A percentile compares a stretch with the other conserved stretches of the same genome.
These are phyloP conservation scores for Aspergillus oerlinghausenensis DNA, from an alignment of 2,329 filamentous ascomycete species.

Conservation along the genomic window DNA sequence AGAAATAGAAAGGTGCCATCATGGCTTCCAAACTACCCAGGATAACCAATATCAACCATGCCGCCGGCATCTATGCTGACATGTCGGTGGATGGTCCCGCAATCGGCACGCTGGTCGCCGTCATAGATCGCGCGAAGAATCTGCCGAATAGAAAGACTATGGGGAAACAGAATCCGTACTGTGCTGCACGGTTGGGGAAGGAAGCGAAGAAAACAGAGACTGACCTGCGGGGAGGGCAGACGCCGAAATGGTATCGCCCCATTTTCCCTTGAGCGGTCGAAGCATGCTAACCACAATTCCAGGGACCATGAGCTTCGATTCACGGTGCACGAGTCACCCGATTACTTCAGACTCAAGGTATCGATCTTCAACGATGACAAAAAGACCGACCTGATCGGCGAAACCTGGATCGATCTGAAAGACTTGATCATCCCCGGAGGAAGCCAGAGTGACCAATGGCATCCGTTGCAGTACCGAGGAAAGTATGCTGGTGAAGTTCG, in stretches of 20 bases:
- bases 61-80: slow-evolving; percentile 89
- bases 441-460: slow-evolving; percentile 93
- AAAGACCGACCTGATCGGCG: slow-evolving; percentile 92
- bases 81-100: slow-evolving; percentile 88
- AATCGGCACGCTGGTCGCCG: slow-evolving; percentile 86
- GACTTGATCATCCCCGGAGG: slow-evolving; percentile 78
- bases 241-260: slow-evolving; percentile 75
- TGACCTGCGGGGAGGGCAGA: slow-evolving; percentile 90
- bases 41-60: slow-evolving; percentile 64
- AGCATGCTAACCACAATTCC: slow-evolving; percentile 12
- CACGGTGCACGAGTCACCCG: slow-evolving; percentile 88
- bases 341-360: slow-evolving; percentile 93
- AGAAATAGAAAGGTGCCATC: background rate
- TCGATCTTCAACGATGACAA: slow-evolving; percentile 99
- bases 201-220: slow-evolving; percentile 97
- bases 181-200: slow-evolving; percentile 87
- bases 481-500: slow-evolving; percentile 95
- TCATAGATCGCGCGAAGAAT: slow-evolving; percentile 95
- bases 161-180: slow-evolving; percentile 98
- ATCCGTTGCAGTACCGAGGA: slow-evolving; percentile 77
- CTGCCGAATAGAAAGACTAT: slow-evolving; percentile 94
- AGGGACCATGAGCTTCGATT: slow-evolving; percentile 99
- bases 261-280: background rate
- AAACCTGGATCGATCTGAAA: slow-evolving; percentile 81
- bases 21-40: slow-evolving; percentile 44